Percentiles rank a stretch among this genome's conserved stretches.
These are phyloP conservation scores for Salix suchowensis DNA, from an alignment of 345 rosid species.

Conservation along the genomic window DNA sequence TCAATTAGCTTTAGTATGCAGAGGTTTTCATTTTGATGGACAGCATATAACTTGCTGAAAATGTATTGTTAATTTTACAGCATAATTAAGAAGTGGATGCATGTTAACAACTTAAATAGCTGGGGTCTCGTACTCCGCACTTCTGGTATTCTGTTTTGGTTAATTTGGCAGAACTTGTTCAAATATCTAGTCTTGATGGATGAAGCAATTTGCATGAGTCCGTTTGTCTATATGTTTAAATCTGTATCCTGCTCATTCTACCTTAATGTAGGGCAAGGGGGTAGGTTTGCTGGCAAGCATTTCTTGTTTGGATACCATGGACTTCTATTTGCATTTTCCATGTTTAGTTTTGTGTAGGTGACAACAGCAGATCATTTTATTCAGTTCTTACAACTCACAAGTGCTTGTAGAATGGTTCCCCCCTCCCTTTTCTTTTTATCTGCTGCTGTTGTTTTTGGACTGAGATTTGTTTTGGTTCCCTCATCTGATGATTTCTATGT, in stretches of 20 bases:
- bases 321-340: neutral
- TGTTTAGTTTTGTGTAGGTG: neutral
- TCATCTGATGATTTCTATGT: slow-evolving; percentile 10
- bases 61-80: neutral
- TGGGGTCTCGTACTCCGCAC: neutral
- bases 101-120: neutral
- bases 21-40: neutral
- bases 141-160: neutral
- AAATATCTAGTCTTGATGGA: neutral
- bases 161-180: neutral
- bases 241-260: neutral
- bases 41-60: neutral
- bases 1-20: neutral
- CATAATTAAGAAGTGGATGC: neutral
- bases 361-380: neutral
- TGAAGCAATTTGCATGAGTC: neutral
- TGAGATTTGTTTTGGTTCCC: slow-evolving; percentile 5
- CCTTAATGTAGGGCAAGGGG: neutral
- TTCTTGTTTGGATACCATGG: neutral
- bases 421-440: neutral
- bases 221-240: neutral
- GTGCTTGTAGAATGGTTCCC: neutral
- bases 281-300: neutral
- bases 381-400: neutral
- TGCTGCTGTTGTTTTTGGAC: neutral